Base-by-base conservation (phyloP, 2,329 filamentous ascomycete genomes). In the Fusarium dlaminii region DNA sequence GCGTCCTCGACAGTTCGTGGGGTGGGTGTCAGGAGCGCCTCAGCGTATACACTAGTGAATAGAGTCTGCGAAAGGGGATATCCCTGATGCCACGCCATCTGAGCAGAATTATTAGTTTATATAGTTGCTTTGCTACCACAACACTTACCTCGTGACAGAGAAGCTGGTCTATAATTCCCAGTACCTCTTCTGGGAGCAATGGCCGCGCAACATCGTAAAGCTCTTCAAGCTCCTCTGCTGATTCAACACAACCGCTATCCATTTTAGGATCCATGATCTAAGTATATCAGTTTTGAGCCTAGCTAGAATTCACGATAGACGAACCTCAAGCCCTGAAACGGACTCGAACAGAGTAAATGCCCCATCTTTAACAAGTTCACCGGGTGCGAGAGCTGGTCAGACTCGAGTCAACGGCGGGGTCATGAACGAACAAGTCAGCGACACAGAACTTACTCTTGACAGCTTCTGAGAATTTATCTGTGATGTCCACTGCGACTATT, bases 211-310 rank as follows among this genome's bases (percentile, higher is more conserved):
- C 90, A 79, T 98, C 92, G 82, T 96, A 97, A 57, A 93, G 89
- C 72, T 96, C 92, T 68, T 97, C 94, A 39, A 96, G 89, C n/a
- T 91, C 90, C 79, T 98, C 94, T 36, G 92, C 93, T 13, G 92
- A 90, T 27, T 90, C 88, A 12, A 97, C 86, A 74, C 92, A 95
- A 34, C 96, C 96, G 80, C 94, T 98, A 82, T 99, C 96, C 96
- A 99, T 99, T 84, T 98, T 99, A 2, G 94, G 92, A 80, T 99
- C 96, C 94, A 98, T 98, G 77, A 99, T 98, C 96, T 99, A 51
- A 37, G 29, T 20, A n/a, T 11, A 34, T 75, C 40, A 74, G 63
- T 24, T 27, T 57, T 29, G 32, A 22, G 8, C 27, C 15, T 17
- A 24, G 22, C 37, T 10, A 12, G 18, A 7, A 3, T 22, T 10